These are phyloP conservation scores for Agaricus blazei DNA, from an alignment of 768 basidiomycete species.

Conservation along the genomic window DNA sequence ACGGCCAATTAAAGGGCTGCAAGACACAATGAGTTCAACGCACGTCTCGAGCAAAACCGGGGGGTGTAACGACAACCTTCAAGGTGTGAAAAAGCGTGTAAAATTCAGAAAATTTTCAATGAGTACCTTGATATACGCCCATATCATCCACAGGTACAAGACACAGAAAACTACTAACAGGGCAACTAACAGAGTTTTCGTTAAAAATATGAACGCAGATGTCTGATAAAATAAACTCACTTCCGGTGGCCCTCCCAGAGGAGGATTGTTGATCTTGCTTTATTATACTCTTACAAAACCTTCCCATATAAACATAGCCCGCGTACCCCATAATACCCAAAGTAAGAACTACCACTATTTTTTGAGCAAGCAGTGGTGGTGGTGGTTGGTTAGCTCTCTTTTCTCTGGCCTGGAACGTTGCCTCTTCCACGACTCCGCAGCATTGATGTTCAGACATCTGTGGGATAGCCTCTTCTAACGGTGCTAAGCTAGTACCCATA, in stretches of 20 bases:
- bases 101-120: neutral
- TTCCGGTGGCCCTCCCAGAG: slow-evolving; percentile 49
- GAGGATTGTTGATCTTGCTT: slow-evolving; percentile 33
- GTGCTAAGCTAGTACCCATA: neutral
- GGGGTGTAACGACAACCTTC: slow-evolving; percentile 61
- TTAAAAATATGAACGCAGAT: too few species aligned
- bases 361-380: slow-evolving; percentile 71
- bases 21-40: slow-evolving; percentile 16
- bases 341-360: slow-evolving; percentile 58
- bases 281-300: slow-evolving; percentile 72
- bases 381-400: slow-evolving; percentile 35
- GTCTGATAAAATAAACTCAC: slow-evolving; percentile 42
- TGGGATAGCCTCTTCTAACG: neutral
- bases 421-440: slow-evolving; percentile 54
- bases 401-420: slow-evolving; percentile 31
- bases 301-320: slow-evolving; percentile 72
- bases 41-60: slow-evolving; percentile 67
- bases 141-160: slow-evolving; percentile 65
- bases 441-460: slow-evolving; percentile 21
- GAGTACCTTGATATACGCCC: slow-evolving; percentile 71
- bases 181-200: slow-evolving; percentile 40
- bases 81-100: neutral
- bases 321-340: slow-evolving; percentile 61
- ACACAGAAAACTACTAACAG: slow-evolving; percentile 60
- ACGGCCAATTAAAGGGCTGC: neutral